Percentiles rank a stretch among this genome's conserved stretches.
Evolutionary conservation across 225 moss, liverwort and hornwort species (phyloP).

Genomic region (Neckera pumila): DNA sequence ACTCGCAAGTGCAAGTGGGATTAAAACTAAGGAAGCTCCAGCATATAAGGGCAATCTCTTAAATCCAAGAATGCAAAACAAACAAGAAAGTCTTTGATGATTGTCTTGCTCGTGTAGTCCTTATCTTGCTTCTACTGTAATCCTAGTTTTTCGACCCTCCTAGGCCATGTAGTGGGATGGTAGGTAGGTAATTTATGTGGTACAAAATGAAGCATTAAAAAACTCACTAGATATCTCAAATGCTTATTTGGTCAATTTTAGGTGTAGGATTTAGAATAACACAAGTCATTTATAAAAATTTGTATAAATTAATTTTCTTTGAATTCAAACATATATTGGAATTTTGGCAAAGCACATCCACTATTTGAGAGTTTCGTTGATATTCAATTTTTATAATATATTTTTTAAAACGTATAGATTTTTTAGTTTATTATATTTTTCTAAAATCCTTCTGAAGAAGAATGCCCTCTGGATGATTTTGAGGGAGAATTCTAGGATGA

Average conservation of each 20-base stretch:
- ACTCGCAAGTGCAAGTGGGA: not conserved
- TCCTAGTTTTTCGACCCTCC: not conserved
- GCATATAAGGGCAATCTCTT: not conserved
- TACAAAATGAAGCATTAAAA: not conserved
- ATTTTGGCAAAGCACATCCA: not conserved
- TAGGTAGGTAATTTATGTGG: not conserved
- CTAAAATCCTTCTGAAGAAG: too few species aligned
- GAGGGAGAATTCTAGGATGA: too few species aligned
- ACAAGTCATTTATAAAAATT: not conserved
- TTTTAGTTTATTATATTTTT: too few species aligned
- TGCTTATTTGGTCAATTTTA: not conserved
- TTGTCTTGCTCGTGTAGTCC: not conserved
- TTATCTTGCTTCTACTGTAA: not conserved
- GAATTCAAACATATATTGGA: not conserved
- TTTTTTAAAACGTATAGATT: not conserved
- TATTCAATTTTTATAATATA: not conserved
- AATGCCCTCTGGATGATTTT: too few species aligned
- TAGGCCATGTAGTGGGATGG: fast-evolving
- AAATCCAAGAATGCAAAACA: fast-evolving
- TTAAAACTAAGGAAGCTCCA: not conserved
- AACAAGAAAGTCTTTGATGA: not conserved
- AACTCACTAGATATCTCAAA: not conserved
- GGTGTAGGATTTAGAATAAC: not conserved
- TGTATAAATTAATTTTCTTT: not conserved
- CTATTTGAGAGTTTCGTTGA: not conserved